phyloP scores from a whole-genome alignment of 164 flowering plant species.

The Magnolia officinalis region DNA sequence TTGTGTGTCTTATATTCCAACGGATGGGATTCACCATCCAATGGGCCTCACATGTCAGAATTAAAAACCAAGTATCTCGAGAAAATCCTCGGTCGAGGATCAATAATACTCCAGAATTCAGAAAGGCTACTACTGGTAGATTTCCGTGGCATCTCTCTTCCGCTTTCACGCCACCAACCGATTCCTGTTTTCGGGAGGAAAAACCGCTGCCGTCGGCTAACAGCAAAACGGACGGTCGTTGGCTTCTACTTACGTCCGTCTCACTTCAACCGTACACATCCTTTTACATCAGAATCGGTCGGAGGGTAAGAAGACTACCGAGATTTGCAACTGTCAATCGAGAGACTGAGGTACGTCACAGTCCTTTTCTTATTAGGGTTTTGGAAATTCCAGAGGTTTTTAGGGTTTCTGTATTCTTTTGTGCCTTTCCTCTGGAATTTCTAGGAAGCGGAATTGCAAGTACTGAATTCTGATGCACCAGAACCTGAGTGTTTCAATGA shows the following conservation, averaged over 20 bases:
- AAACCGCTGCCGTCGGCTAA: neutral
- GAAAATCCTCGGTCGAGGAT: too few species aligned
- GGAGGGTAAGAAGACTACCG: neutral
- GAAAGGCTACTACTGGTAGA: too few species aligned
- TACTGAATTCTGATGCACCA: neutral
- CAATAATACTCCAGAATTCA: too few species aligned
- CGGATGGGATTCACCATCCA: too few species aligned
- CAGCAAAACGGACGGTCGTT: neutral
- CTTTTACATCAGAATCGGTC: neutral
- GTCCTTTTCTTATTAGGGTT: neutral
- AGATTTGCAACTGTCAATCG: neutral
- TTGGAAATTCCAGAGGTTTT: too few species aligned
- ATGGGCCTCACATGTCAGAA: too few species aligned
- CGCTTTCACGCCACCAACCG: neutral
- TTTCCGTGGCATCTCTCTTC: neutral
- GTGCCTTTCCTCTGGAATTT: too few species aligned
- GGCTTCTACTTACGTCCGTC: neutral
- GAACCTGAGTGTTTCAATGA: neutral
- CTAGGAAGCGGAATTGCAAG: too few species aligned
- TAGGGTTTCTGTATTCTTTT: neutral
- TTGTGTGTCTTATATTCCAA: too few species aligned
- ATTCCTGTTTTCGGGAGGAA: neutral
- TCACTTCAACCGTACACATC: neutral
- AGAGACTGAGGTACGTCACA: neutral
- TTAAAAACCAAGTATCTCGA: too few species aligned